These are phyloP conservation scores for Skeletonema menzelii DNA, from an alignment of 108 stramenopile species.

Conservation along the genomic window DNA sequence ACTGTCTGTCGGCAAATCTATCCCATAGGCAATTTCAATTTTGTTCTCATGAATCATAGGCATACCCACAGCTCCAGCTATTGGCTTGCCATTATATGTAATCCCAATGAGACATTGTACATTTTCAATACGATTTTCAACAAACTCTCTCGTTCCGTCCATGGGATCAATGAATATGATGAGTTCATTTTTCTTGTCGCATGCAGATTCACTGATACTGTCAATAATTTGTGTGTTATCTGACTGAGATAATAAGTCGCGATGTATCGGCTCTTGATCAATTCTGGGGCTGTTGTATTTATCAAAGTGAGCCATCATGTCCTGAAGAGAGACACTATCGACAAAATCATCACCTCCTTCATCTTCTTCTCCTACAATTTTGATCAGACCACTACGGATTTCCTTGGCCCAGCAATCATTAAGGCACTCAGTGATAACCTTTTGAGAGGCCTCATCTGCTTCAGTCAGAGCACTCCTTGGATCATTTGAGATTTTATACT, in stretches of 20 bases:
- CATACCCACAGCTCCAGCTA: constrained; percentile 74
- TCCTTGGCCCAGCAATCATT: constrained; percentile 29
- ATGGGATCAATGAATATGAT: constrained; percentile 81
- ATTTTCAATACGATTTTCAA: constrained; percentile 75
- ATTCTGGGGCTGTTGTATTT: constrained; percentile 27
- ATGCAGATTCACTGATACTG: neutral
- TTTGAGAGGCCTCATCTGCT: constrained; percentile 50
- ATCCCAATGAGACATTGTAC: constrained; percentile 80
- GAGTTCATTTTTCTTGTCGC: constrained; percentile 4
- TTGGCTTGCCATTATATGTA: constrained; percentile 52
- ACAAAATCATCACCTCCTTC: constrained; percentile 16
- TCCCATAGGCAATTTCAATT: constrained; percentile 37
- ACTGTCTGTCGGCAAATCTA: neutral
- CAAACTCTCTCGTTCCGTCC: constrained; percentile 87
- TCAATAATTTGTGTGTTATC: neutral
- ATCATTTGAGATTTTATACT: constrained; percentile 43
- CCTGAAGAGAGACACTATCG: constrained; percentile 3
- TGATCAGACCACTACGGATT: constrained; percentile 12
- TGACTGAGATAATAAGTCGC: constrained; percentile 10
- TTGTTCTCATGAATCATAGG: constrained; percentile 57
- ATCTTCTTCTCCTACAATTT: constrained; percentile 49
- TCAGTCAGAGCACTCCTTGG: constrained; percentile 52
- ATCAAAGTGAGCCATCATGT: constrained; percentile 22
- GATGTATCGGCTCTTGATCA: constrained; percentile 26
- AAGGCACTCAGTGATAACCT: constrained; percentile 33